phyloP scores from a whole-genome alignment of 306 rosid species.

The barrel medic (Medicago truncatula) region DNA sequence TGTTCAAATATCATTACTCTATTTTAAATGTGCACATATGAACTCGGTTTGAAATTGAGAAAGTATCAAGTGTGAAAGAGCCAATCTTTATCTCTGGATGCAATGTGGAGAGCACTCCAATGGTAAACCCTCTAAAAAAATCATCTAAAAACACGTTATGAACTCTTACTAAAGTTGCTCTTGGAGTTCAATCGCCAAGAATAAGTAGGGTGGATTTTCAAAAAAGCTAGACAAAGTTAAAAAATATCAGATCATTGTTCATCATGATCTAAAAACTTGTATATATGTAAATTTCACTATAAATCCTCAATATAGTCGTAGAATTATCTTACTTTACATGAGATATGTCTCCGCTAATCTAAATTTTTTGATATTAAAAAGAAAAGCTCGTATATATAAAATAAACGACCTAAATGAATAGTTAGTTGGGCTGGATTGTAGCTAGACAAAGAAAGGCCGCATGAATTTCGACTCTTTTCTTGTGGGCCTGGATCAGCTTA shows the following conservation, averaged over 20 bases:
- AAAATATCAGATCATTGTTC: too few species aligned
- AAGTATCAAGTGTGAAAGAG: too few species aligned
- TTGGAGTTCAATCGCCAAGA: too few species aligned
- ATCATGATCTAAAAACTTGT: too few species aligned
- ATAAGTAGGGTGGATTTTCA: too few species aligned
- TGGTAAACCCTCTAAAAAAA: too few species aligned
- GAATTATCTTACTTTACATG: not conserved
- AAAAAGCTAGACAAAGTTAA: too few species aligned
- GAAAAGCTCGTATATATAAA: not conserved
- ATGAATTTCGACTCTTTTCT: conserved; percentile 21
- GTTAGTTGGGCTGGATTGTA: not conserved
- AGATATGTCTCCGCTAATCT: not conserved
- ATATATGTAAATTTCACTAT: too few species aligned
- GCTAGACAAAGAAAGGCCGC: not conserved
- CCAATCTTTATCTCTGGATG: too few species aligned
- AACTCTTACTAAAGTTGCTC: not conserved
- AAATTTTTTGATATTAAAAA: not conserved
- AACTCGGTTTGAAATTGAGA: too few species aligned
- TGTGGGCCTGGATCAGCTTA: conserved; percentile 6
- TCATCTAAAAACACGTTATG: not conserved
- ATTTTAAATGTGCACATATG: too few species aligned
- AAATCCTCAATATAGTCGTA: not conserved
- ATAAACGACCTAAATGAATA: not conserved
- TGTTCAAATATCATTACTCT: too few species aligned
- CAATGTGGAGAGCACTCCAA: not conserved